These are phyloP conservation scores for Haberlea rhodopensis DNA, from an alignment of 257 asterid species.

Conservation along the genomic window DNA sequence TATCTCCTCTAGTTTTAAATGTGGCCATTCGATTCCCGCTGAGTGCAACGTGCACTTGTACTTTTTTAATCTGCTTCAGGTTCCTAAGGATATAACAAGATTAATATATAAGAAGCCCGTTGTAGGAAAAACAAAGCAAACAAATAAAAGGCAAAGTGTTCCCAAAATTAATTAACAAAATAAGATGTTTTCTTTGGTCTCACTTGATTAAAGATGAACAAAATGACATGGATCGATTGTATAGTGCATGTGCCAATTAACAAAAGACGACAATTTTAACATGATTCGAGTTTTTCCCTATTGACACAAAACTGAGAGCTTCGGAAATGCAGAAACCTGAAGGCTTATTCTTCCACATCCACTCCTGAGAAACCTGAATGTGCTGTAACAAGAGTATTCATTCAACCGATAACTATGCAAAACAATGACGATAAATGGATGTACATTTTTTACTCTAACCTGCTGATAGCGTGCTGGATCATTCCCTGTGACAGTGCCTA, in stretches of 20 bases:
- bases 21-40: constrained; percentile 11
- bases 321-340: constrained; percentile 30
- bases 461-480: constrained; percentile 60
- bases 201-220: not conserved
- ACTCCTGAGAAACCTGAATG: constrained; percentile 54
- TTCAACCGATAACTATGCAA: not conserved
- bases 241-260: not conserved
- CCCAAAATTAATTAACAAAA: not conserved
- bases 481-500: constrained; percentile 40
- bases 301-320: not conserved
- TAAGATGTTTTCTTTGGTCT: not conserved
- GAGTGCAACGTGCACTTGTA: too few relatives aligned
- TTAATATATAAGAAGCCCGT: not conserved
- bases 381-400: constrained; percentile 28
- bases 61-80: constrained; percentile 23
- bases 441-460: constrained; percentile 36
- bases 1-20: not conserved
- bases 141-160: not conserved
- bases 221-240: not conserved
- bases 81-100: constrained; percentile 26
- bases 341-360: constrained; percentile 59
- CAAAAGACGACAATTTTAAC: not conserved
- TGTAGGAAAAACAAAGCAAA: not conserved
- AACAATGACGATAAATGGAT: constrained; percentile 3
- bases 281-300: not conserved